Evolutionary conservation across 106 monocot species (phyloP).

Genomic region (Xerophyta viscosa): DNA sequence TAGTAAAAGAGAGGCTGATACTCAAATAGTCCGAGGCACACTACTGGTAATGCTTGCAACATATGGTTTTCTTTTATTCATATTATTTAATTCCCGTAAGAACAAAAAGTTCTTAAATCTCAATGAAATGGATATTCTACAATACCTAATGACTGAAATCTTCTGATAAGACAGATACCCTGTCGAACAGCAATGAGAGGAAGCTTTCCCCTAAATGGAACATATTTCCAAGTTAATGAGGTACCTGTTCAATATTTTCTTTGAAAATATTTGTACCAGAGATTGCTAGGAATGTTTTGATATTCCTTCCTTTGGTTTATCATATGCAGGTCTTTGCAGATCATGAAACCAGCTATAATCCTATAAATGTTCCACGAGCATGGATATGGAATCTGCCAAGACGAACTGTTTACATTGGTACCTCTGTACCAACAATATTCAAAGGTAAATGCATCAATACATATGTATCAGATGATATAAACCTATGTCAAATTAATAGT

Average conservation of each 20-base stretch:
- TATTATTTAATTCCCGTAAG: too few relatives aligned
- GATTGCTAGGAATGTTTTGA: background rate
- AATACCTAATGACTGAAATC: background rate
- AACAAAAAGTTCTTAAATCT: background rate
- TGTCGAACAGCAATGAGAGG: conserved; percentile 62
- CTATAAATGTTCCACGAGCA: conserved; percentile 38
- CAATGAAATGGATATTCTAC: background rate
- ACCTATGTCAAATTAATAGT: too few relatives aligned
- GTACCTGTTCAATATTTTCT: too few relatives aligned
- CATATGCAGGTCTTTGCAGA: conserved; percentile 65
- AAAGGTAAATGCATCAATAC: conserved; percentile 21
- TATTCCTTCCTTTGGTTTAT: background rate
- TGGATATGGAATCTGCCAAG: conserved; percentile 71
- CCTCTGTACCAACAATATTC: conserved; percentile 63
- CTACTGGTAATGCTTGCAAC: conserved; percentile 38
- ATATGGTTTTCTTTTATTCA: background rate
- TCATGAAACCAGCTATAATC: conserved; percentile 42
- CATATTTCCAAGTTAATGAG: conserved; percentile 68
- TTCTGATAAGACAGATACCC: conserved; percentile 32
- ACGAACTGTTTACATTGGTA: conserved; percentile 74
- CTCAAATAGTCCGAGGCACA: conserved; percentile 61
- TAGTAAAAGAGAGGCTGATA: conserved; percentile 47
- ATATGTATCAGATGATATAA: too few relatives aligned
- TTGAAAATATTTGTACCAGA: too few relatives aligned
- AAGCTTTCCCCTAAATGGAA: conserved; percentile 59